Percentiles rank a stretch among this genome's conserved stretches.
Evolutionary conservation across 129 eudicot genomes (phyloP).

Genomic region (Daucus carota): DNA sequence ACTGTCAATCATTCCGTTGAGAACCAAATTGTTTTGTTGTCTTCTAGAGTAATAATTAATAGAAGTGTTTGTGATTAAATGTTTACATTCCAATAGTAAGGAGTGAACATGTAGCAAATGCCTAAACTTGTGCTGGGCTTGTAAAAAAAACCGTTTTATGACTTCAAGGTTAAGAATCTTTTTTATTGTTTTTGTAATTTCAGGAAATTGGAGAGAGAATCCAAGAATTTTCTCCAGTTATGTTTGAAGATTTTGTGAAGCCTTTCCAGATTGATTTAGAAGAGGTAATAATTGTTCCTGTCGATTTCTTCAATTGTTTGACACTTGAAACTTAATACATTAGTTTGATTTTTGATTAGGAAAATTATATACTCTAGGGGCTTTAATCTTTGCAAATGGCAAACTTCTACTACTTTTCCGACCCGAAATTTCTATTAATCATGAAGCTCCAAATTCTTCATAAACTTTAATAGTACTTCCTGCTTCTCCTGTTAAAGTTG

Average conservation of each 20-base stretch:
- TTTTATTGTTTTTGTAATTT: constrained; percentile 4
- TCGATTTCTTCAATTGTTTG: background rate
- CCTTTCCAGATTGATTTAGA: constrained; percentile 62
- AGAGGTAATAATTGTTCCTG: constrained; percentile 31
- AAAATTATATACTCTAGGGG: background rate
- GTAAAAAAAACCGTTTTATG: background rate
- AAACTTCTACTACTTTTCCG: background rate
- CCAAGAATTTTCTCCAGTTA: constrained; percentile 49
- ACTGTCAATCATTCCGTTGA: background rate
- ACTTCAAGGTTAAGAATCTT: background rate
- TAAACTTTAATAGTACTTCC: background rate
- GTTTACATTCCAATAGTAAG: background rate
- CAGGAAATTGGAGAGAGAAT: constrained; percentile 78
- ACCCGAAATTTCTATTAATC: background rate
- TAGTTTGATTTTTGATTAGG: background rate
- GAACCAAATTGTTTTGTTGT: background rate
- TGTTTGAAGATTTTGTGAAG: constrained; percentile 81
- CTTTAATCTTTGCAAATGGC: background rate
- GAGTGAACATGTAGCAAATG: background rate
- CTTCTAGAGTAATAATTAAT: background rate
- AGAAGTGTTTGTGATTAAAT: background rate
- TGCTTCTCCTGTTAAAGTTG: background rate
- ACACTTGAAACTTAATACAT: background rate
- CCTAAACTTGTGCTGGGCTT: no score
- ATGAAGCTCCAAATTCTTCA: background rate